phyloP scores from a whole-genome alignment of 2,329 filamentous ascomycete species.

The Grosmannia huntii region DNA sequence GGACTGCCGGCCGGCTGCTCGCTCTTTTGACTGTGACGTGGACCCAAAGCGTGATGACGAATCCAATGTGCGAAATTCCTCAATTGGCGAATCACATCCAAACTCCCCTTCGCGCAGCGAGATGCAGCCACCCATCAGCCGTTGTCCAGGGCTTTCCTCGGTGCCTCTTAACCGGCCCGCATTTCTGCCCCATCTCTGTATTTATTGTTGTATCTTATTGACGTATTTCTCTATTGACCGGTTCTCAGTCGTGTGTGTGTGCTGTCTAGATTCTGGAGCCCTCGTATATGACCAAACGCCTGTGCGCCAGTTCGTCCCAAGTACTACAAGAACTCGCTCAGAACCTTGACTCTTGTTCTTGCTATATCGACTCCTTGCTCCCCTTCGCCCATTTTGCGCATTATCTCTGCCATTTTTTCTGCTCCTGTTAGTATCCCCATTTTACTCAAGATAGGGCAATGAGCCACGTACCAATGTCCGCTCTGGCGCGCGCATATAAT shows the following conservation, averaged over 20 bases:
- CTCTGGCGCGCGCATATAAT: constrained; percentile 44
- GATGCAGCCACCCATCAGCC: too few relatives aligned
- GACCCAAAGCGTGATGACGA: too few relatives aligned
- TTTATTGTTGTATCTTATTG: neutral
- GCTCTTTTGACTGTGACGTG: too few relatives aligned
- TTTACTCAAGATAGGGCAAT: neutral
- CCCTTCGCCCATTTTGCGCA: constrained; percentile 43
- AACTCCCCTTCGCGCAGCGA: too few relatives aligned
- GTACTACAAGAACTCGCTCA: constrained; percentile 36
- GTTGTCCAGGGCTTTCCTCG: too few relatives aligned
- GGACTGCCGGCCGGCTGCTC: too few relatives aligned
- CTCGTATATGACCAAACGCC: neutral
- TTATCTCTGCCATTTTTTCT: constrained; percentile 46
- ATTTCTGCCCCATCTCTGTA: neutral
- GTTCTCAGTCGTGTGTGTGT: neutral
- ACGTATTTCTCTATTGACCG: neutral
- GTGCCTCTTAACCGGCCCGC: too few relatives aligned
- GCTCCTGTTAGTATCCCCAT: neutral
- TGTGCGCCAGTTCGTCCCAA: neutral
- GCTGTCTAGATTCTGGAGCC: neutral
- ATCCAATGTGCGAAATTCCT: too few relatives aligned
- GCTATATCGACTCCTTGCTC: constrained; percentile 46
- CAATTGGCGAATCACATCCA: too few relatives aligned
- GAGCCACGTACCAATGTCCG: constrained; percentile 46
- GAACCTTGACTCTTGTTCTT: constrained; percentile 42